These are phyloP conservation scores for Penicillium canescens DNA, from an alignment of 495 filamentous ascomycete genomes.

Conservation along the genomic window DNA sequence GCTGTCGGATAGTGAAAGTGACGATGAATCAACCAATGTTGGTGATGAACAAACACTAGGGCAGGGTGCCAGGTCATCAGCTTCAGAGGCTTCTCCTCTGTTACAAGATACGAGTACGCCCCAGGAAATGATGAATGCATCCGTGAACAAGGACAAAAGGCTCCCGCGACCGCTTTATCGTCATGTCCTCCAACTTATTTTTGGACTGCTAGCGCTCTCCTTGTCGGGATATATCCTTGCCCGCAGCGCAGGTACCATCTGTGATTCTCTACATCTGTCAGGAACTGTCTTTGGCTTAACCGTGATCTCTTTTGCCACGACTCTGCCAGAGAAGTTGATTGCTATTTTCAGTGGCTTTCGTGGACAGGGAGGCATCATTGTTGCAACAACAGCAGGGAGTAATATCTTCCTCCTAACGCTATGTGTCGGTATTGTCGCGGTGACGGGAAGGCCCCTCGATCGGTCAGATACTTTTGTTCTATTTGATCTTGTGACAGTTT, in stretches of 20 bases:
- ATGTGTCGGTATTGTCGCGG: conserved; percentile 46
- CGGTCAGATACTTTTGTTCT: conserved; percentile 16
- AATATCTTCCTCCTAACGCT: conserved; percentile 57
- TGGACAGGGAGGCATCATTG: conserved; percentile 49
- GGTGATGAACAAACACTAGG: background rate
- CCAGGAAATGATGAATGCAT: too few relatives aligned
- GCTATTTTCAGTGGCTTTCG: conserved; percentile 46
- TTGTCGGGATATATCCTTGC: conserved; percentile 51
- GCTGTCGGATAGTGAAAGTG: conserved; percentile 35
- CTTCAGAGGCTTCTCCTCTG: too few relatives aligned
- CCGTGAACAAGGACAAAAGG: too few relatives aligned
- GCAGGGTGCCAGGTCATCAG: too few relatives aligned
- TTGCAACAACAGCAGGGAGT: conserved; percentile 54
- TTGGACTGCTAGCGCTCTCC: conserved; percentile 49
- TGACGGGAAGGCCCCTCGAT: conserved; percentile 19
- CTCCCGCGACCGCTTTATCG: conserved; percentile 15
- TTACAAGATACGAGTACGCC: too few relatives aligned
- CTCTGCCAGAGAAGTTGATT: conserved; percentile 57
- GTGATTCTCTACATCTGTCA: conserved; percentile 40
- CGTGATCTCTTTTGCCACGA: conserved; percentile 57
- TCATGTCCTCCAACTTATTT: conserved; percentile 44
- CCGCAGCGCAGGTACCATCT: conserved; percentile 38
- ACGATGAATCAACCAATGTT: conserved; percentile 19
- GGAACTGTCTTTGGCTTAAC: conserved; percentile 52
- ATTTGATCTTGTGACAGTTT: conserved; percentile 37